Base-by-base conservation (phyloP, 2,329 filamentous ascomycete species). In the Alternaria ethzedia region DNA sequence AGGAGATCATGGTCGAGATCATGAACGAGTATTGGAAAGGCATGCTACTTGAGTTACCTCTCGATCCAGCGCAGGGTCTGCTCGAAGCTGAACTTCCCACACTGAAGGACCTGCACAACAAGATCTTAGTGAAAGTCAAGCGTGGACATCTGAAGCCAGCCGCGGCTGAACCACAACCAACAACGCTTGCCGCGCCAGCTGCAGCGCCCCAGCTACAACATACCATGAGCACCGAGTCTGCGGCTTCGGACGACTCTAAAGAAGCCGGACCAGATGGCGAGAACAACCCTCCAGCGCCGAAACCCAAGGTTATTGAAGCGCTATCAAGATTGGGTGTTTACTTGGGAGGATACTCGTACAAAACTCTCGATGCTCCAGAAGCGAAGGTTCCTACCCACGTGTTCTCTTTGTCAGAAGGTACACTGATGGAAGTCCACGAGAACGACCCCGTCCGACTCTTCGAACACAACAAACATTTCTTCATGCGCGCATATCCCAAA, bases 1-100 rank as follows among this genome's bases (percentile, higher is more conserved):
- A 99, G 79, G 89, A 93, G 67, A 86, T 91, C 54, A 97, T 98
- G 92, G 94, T 97, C 11, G 87, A 92, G 59, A 97, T 98, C 67
- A 97, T 99, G 91, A 89, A 89, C 68, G 89, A 97, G 70, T 91
- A 92, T 67, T 99, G 94, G 94, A 87, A 86, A 44, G 89, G 87
- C 0, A 82, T 91, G 72, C 84, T 98, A 6, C 84, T 97, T 11
- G 89, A 93, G 82, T 41, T 85, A 81, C 88, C 78, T 7, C 63
- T 75, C 8, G 74, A 78, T 50, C 70, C 79, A 11, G 63, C 68
- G 0, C 66, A 73, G 25, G 50, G 63, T 9, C 63, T 75, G 83
- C 88, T 83, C 9, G 71, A 79, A 6, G 86, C 95, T 25, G 91
- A 92, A 0, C 86, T 88, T 30, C 89, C 97, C 0, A 72, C 76